Evolutionary conservation across 441 rosid species (phyloP).

Genomic region (Brassica hybrid): DNA sequence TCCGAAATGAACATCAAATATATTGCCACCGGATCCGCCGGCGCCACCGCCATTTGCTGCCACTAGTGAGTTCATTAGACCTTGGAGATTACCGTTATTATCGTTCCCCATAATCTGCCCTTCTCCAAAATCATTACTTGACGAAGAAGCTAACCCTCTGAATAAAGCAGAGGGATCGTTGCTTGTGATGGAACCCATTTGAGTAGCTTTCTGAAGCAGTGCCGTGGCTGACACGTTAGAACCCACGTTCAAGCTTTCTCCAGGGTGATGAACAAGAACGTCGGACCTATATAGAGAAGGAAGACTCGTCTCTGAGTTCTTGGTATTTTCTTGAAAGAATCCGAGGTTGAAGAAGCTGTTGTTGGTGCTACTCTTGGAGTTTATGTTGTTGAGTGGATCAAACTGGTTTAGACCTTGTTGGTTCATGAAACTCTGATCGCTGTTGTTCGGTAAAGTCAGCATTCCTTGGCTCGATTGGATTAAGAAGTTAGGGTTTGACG

Average conservation of each 20-base stretch:
- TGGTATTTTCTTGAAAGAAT: conserved; percentile 40
- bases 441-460: conserved; percentile 16
- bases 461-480: conserved; percentile 41
- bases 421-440: conserved; percentile 40
- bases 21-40: conserved; percentile 38
- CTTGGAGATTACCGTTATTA: conserved; percentile 41
- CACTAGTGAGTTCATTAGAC: conserved; percentile 44
- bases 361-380: conserved; percentile 36
- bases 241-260: conserved; percentile 26
- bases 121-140: conserved; percentile 35
- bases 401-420: conserved; percentile 40
- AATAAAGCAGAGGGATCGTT: conserved; percentile 36
- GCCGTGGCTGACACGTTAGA: conserved; percentile 75
- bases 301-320: conserved; percentile 35
- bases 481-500: conserved; percentile 42
- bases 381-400: conserved; percentile 36
- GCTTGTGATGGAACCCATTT: conserved; percentile 70
- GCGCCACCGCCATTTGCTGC: conserved; percentile 34
- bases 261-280: conserved; percentile 30
- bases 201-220: conserved; percentile 88
- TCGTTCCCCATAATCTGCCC: conserved; percentile 36
- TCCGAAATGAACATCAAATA: conserved; percentile 39
- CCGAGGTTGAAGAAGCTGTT: conserved; percentile 45
- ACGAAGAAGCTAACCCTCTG: conserved; percentile 39
- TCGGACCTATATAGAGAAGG: conserved; percentile 41